Percentiles rank a stretch among this genome's conserved stretches.
Evolutionary conservation across 108 stramenopile species (phyloP).

Genomic region (Ochromonas danica): DNA sequence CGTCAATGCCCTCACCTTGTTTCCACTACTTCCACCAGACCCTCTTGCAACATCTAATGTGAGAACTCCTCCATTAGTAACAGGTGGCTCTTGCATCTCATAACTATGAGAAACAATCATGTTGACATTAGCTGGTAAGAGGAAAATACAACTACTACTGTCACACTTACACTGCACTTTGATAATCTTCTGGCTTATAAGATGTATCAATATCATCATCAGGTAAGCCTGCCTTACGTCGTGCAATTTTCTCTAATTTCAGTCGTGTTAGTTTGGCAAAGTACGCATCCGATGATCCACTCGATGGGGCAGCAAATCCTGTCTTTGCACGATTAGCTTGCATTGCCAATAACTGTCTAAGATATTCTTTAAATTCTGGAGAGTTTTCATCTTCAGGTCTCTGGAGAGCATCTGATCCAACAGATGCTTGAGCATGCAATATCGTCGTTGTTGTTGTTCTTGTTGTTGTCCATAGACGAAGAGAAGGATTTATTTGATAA

Average conservation of each 20-base stretch:
- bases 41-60: too few relatives aligned
- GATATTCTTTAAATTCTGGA: neutral
- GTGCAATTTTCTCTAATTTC: neutral
- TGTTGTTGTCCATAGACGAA: too few relatives aligned
- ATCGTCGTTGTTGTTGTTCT: neutral
- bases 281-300: neutral
- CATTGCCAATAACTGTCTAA: neutral
- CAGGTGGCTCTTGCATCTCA: neutral
- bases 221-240: neutral
- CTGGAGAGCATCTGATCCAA: neutral
- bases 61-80: too few relatives aligned
- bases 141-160: neutral
- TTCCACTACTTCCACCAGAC: neutral
- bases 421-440: neutral
- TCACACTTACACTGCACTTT: neutral
- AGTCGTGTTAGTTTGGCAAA: neutral
- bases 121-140: neutral
- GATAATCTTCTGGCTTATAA: neutral
- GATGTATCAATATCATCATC: neutral
- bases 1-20: neutral
- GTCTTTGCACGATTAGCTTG: neutral
- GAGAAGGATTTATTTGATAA: too few relatives aligned
- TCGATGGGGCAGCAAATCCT: neutral
- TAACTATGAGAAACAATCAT: neutral
- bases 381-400: neutral